phyloP scores from a whole-genome alignment of 306 rosid species.

The Hippophae rhamnoides region DNA sequence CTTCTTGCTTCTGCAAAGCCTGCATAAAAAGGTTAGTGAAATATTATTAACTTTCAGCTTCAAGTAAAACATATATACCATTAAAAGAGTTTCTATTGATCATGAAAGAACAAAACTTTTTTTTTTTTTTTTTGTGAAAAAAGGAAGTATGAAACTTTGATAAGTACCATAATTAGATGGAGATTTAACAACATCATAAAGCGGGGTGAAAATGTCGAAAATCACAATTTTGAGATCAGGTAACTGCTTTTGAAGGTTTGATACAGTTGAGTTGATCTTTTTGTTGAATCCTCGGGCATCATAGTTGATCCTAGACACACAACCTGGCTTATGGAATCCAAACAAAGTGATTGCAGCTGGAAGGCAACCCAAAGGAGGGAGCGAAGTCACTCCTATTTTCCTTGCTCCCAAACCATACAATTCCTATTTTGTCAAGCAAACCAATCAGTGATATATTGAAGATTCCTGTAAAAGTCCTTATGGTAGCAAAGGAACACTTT shows the following conservation, averaged over 20 bases:
- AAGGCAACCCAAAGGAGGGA: constrained; percentile 84
- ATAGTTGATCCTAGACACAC: constrained; percentile 52
- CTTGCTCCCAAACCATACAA: constrained; percentile 75
- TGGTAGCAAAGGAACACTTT: not conserved
- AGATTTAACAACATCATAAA: constrained; percentile 48
- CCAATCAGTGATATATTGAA: not conserved
- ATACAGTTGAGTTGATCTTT: constrained; percentile 46
- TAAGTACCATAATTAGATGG: constrained; percentile 61
- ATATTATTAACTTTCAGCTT: not conserved
- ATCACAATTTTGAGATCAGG: constrained; percentile 58
- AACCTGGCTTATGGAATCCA: constrained; percentile 40
- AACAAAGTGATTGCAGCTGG: constrained; percentile 68
- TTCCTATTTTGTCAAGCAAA: constrained; percentile 30
- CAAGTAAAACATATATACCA: not conserved
- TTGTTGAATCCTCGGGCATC: constrained; percentile 68
- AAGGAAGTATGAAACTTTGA: not conserved
- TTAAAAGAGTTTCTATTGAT: not conserved
- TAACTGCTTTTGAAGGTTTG: constrained; percentile 47
- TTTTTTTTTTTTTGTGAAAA: too few species aligned
- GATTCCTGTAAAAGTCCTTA: not conserved
- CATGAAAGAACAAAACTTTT: not conserved
- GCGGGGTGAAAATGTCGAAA: constrained; percentile 72
- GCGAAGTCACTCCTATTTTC: constrained; percentile 75
- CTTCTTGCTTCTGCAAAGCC: constrained; percentile 69
- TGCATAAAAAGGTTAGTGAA: constrained; percentile 4